Percentiles rank a stretch among this genome's conserved stretches.
Evolutionary conservation across 805 yeast species (phyloP).

Genomic region (Candida ficus): DNA sequence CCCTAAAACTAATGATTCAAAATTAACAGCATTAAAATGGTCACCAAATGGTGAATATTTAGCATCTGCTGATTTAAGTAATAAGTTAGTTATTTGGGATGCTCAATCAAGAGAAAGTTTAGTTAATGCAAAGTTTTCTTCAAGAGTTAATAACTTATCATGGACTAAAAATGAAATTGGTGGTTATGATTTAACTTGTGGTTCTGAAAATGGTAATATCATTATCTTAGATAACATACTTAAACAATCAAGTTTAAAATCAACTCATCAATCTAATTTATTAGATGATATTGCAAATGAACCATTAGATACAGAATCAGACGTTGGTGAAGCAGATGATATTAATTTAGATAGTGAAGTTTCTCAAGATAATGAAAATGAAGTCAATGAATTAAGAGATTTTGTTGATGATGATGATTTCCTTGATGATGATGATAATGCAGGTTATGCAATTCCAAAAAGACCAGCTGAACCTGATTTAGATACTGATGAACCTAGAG

Average conservation of each 20-base stretch:
- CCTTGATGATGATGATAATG: slow-evolving; percentile 59
- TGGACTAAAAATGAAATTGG: slow-evolving; percentile 29
- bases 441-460: slow-evolving; percentile 17
- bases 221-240: slow-evolving; percentile 26
- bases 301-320: slow-evolving; percentile 28
- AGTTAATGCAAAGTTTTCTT: slow-evolving; percentile 26
- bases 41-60: slow-evolving; percentile 57
- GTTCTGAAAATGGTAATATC: slow-evolving; percentile 38
- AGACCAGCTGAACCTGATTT: slow-evolving; percentile 10
- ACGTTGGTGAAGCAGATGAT: slow-evolving; percentile 26
- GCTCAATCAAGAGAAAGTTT: slow-evolving; percentile 31
- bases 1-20: slow-evolving; percentile 23
- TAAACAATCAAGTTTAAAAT: slow-evolving; percentile 10
- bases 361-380: slow-evolving; percentile 18
- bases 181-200: slow-evolving; percentile 26
- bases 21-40: slow-evolving; percentile 39
- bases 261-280: neutral
- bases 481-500: neutral
- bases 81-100: slow-evolving; percentile 53
- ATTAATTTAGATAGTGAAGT: slow-evolving; percentile 22
- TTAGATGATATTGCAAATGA: slow-evolving; percentile 19
- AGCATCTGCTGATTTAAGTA: slow-evolving; percentile 54
- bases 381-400: slow-evolving; percentile 30
- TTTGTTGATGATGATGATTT: slow-evolving; percentile 46
- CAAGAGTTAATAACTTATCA: slow-evolving; percentile 27